Evolutionary conservation across 176 grass and related monocot genomes (phyloP).

Genomic region (Areca catechu): DNA sequence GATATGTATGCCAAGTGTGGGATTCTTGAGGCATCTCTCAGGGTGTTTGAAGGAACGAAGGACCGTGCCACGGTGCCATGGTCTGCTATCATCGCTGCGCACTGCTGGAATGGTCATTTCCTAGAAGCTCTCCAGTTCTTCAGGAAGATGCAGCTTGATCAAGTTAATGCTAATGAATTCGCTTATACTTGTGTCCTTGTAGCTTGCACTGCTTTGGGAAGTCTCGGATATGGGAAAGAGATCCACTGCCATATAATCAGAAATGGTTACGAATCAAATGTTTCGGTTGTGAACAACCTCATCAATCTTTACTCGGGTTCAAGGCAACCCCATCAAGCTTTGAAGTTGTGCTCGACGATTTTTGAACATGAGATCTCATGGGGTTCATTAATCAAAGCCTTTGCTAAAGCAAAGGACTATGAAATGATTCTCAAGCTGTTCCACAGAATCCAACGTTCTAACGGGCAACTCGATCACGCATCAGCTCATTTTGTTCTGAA

Average conservation of each 20-base stretch:
- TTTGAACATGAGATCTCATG: slow-evolving; percentile 30
- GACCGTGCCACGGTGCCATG: slow-evolving; percentile 32
- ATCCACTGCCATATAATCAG: slow-evolving; percentile 43
- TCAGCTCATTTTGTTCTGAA: slow-evolving; percentile 26
- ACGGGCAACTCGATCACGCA: slow-evolving; percentile 22
- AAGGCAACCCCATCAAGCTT: slow-evolving; percentile 13
- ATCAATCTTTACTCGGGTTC: slow-evolving; percentile 31
- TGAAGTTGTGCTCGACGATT: slow-evolving; percentile 31
- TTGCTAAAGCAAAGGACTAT: slow-evolving; percentile 26
- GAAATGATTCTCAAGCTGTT: slow-evolving; percentile 37
- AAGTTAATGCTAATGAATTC: slow-evolving; percentile 49
- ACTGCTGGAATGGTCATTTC: slow-evolving; percentile 45
- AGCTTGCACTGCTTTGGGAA: slow-evolving; percentile 39
- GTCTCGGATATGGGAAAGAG: slow-evolving; percentile 28
- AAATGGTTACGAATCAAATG: slow-evolving; percentile 43
- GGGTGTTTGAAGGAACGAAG: slow-evolving; percentile 35
- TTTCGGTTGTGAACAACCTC: slow-evolving; percentile 33
- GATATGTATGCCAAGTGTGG: slow-evolving; percentile 60
- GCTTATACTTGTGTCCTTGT: slow-evolving; percentile 43
- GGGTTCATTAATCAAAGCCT: slow-evolving; percentile 26
- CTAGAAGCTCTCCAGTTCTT: slow-evolving; percentile 43
- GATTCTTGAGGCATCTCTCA: slow-evolving; percentile 33
- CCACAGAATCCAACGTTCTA: slow-evolving; percentile 26
- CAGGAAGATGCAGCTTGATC: slow-evolving; percentile 40
- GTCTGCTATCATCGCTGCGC: slow-evolving; percentile 42